These are phyloP conservation scores for Colletotrichum horii DNA, from an alignment of 2,329 filamentous ascomycete species.

Conservation along the genomic window DNA sequence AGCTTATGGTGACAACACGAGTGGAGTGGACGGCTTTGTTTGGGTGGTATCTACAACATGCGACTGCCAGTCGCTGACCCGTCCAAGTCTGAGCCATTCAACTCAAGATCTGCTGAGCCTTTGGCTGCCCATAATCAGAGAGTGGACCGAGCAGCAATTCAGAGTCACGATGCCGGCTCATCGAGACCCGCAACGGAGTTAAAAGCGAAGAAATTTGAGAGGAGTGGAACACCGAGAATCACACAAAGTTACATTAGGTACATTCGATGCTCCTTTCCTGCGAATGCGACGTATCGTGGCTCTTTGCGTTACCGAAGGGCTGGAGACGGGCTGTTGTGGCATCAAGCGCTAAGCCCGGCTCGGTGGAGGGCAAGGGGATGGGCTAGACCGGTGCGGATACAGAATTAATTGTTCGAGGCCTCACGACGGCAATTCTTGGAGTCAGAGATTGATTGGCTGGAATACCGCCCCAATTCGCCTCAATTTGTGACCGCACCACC, in stretches of 20 bases:
- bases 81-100: not conserved
- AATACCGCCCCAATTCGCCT: not conserved
- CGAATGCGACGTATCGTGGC: not conserved
- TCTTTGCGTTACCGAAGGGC: not conserved
- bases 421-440: not conserved
- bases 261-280: not conserved
- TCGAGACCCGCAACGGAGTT: not conserved
- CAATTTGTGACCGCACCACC: not conserved
- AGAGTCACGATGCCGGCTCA: not conserved
- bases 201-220: no score
- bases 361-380: not conserved
- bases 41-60: not conserved
- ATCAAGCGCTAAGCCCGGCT: not conserved
- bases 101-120: not conserved
- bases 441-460: not conserved
- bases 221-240: not conserved
- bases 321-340: not conserved
- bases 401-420: not conserved
- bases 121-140: not conserved
- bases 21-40: not conserved
- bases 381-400: not conserved
- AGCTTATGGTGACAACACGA: not conserved
- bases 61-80: not conserved
- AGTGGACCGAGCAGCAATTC: not conserved
- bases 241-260: not conserved